A percentile compares a stretch with the other conserved stretches of the same genome.
Conservation (phyloP, 2,329 filamentous ascomycete genomes). For the Aspergillus udagawae region DNA sequence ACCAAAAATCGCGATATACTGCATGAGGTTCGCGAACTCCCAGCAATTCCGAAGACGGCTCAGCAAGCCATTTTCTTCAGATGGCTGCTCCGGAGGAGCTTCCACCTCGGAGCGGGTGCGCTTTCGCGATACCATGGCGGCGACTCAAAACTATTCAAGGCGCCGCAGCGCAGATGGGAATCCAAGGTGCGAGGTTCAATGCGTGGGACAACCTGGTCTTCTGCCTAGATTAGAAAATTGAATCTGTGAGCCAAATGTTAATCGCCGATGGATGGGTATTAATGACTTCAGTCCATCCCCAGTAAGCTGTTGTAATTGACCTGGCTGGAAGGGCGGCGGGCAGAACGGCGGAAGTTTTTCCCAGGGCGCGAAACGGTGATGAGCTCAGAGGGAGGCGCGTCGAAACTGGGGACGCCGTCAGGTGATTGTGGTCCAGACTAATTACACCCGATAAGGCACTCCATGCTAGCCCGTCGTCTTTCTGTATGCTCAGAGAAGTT, state of each 20-base stretch:
- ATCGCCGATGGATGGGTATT: neutral
- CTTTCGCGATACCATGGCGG: conserved; percentile 53
- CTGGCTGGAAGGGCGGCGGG: conserved; percentile 1
- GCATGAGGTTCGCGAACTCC: conserved; percentile 91
- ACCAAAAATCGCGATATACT: conserved; percentile 91
- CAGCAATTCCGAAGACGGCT: conserved; percentile 79
- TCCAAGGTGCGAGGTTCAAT: neutral
- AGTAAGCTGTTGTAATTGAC: conserved; percentile 1
- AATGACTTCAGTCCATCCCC: neutral
- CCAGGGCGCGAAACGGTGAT: conserved; percentile 26
- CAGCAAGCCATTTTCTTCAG: conserved; percentile 47
- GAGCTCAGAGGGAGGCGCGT: conserved; percentile 31
- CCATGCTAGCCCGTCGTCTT: too few relatives aligned
- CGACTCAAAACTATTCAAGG: conserved; percentile 27
- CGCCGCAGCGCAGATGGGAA: conserved; percentile 20
- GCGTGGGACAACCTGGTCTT: neutral
- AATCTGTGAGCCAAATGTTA: neutral
- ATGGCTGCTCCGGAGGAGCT: conserved; percentile 41
- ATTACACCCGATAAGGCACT: conserved; percentile 12
- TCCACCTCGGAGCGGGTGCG: conserved; percentile 54
- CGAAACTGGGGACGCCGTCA: conserved; percentile 24
- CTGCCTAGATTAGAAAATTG: neutral
- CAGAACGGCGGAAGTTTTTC: conserved; percentile 17
- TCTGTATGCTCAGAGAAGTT: neutral
- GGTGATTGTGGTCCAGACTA: conserved; percentile 20